A percentile compares a stretch with the other conserved stretches of the same genome.
phyloP scores from a whole-genome alignment of 495 filamentous ascomycete species.

The Talaromyces thailandensis region DNA sequence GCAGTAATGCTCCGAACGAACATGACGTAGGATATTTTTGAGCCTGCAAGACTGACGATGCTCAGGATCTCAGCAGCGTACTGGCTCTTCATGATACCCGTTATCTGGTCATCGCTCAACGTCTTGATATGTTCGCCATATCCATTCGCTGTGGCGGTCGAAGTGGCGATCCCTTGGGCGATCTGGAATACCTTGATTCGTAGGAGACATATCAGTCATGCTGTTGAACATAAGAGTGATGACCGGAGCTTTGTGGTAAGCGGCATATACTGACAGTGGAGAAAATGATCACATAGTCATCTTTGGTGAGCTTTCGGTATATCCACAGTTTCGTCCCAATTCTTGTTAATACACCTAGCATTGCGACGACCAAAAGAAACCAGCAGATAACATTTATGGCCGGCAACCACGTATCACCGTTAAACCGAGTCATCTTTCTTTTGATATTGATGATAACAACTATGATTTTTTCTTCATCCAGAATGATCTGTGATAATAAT shows the following conservation, averaged over 20 bases:
- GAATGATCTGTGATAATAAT: too few relatives aligned
- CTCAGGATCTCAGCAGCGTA: constrained; percentile 25
- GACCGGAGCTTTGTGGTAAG: too few relatives aligned
- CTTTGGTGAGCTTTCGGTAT: constrained; percentile 10
- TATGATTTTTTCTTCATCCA: not conserved
- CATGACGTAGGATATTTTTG: constrained; percentile 24
- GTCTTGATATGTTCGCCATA: constrained; percentile 15
- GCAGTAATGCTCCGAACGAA: constrained; percentile 18
- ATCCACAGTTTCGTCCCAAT: constrained; percentile 14
- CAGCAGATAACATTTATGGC: constrained; percentile 13
- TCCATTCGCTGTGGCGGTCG: constrained; percentile 13
- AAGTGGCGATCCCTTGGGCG: constrained; percentile 13
- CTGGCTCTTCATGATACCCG: constrained; percentile 18
- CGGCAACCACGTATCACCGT: not conserved
- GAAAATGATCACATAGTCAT: constrained; percentile 16
- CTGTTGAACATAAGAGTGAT: not conserved
- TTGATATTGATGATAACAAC: not conserved
- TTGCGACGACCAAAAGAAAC: constrained; percentile 14
- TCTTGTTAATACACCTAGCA: constrained; percentile 12
- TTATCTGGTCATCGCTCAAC: constrained; percentile 8
- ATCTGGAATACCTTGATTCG: constrained; percentile 8
- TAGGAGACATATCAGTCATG: not conserved
- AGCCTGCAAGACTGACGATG: constrained; percentile 18
- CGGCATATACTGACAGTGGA: constrained; percentile 10
- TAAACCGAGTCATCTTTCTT: constrained; percentile 1